phyloP scores from a whole-genome alignment of 768 basidiomycete genomes.

The Rhodosporidiobolus odoratus region DNA sequence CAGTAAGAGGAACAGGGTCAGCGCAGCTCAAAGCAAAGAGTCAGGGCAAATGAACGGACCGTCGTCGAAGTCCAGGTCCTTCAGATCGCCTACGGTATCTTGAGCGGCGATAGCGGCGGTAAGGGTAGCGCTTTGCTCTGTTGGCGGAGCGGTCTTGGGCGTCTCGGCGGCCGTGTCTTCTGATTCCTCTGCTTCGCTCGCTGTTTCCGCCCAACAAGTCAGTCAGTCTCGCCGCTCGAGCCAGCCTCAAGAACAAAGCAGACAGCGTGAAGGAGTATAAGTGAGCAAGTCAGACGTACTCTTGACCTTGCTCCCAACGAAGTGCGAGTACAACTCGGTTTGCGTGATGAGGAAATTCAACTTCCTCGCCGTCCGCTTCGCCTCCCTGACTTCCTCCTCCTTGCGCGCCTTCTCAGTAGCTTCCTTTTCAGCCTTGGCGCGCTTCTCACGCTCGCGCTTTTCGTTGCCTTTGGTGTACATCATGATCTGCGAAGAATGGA shows the following conservation, averaged over 20 bases:
- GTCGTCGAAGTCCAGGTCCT: conserved; percentile 84
- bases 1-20: conserved; percentile 14
- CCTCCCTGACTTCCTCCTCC: conserved; percentile 90
- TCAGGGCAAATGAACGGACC: conserved; percentile 53
- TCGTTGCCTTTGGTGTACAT: conserved; percentile 98
- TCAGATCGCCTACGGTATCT: conserved; percentile 50
- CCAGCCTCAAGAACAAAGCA: not conserved
- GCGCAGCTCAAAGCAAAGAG: not conserved
- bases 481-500: conserved; percentile 63
- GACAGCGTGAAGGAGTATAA: not conserved
- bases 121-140: conserved; percentile 36
- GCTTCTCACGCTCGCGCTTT: conserved; percentile 85
- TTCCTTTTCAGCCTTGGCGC: conserved; percentile 91
- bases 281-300: conserved; percentile 38
- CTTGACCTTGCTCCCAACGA: conserved; percentile 85
- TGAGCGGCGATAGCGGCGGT: conserved; percentile 50
- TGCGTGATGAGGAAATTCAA: conserved; percentile 98
- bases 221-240: not conserved
- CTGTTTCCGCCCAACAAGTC: conserved; percentile 21
- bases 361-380: conserved; percentile 86
- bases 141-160: conserved; percentile 6
- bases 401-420: conserved; percentile 77
- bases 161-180: conserved; percentile 41
- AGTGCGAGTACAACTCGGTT: conserved; percentile 97
- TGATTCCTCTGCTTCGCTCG: conserved; percentile 47